These are phyloP conservation scores for Phytophthora uliginosa DNA, from an alignment of 352 stramenopile genomes.

Conservation along the genomic window DNA sequence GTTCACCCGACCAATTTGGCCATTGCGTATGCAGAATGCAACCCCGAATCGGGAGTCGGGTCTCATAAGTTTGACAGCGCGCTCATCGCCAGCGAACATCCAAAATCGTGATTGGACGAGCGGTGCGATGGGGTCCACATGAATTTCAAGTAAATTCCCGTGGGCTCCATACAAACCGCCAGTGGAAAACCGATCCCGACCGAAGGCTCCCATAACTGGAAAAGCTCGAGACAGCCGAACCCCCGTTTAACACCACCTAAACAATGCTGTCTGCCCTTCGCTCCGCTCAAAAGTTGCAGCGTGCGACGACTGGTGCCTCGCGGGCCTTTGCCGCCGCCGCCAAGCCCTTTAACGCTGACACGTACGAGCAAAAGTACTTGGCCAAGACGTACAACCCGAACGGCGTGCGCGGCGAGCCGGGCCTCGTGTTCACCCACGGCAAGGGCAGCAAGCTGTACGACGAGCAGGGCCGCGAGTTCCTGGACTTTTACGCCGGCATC, in stretches of 20 bases:
- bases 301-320: constrained; percentile 11
- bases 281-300: constrained; percentile 28
- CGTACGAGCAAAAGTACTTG: constrained; percentile 87
- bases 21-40: neutral
- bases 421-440: constrained; percentile 88
- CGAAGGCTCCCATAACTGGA: constrained; percentile 23
- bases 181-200: neutral
- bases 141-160: constrained; percentile 16
- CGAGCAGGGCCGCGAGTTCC: constrained; percentile 75
- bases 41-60: no score
- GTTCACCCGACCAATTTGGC: no score
- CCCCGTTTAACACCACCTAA: constrained; percentile 14
- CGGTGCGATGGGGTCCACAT: constrained; percentile 19
- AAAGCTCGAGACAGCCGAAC: constrained; percentile 12
- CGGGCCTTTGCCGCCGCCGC: constrained; percentile 41
- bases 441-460: constrained; percentile 95
- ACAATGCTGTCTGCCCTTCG: constrained; percentile 32
- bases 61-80: neutral
- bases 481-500: constrained; percentile 97
- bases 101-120: constrained; percentile 40
- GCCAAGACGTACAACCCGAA: constrained; percentile 86
- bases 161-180: neutral
- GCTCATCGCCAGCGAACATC: constrained; percentile 27
- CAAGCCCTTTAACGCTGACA: constrained; percentile 58
- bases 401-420: constrained; percentile 72